phyloP scores from a whole-genome alignment of 441 rosid species.

The Hura crepitans region DNA sequence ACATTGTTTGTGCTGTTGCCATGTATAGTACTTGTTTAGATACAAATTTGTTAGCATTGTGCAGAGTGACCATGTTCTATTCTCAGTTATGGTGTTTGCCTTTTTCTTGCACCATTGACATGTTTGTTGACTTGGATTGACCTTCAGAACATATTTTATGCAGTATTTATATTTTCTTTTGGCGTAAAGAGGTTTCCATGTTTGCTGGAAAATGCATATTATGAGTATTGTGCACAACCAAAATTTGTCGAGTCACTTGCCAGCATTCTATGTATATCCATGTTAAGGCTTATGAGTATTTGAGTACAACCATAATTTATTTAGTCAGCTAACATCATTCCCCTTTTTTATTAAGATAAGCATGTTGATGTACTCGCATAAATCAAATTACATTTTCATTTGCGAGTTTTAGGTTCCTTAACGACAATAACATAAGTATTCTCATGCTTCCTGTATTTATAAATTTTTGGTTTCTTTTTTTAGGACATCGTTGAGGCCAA shows the following conservation, averaged over 20 bases:
- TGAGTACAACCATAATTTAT: background rate
- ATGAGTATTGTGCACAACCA: no score
- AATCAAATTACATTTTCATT: background rate
- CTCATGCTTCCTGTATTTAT: background rate
- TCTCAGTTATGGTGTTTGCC: background rate
- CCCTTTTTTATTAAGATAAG: background rate
- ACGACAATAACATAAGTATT: background rate
- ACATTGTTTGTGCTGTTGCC: background rate
- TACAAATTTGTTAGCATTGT: background rate
- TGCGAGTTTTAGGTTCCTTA: background rate
- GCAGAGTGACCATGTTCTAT: background rate
- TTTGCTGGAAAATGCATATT: background rate
- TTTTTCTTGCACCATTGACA: background rate
- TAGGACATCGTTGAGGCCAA: conserved; percentile 67
- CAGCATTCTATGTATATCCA: background rate
- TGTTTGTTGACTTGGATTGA: background rate
- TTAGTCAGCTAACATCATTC: background rate
- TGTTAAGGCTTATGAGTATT: background rate
- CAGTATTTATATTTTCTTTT: background rate
- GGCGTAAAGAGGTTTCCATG: background rate
- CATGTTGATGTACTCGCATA: background rate
- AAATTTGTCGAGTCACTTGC: no score
- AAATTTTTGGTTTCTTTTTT: conserved; percentile 7
- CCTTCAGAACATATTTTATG: background rate
- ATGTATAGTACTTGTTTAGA: background rate